These are phyloP conservation scores for Kalanchoe fedtschenkoi DNA, from an alignment of 164 flowering plant species.

Conservation along the genomic window DNA sequence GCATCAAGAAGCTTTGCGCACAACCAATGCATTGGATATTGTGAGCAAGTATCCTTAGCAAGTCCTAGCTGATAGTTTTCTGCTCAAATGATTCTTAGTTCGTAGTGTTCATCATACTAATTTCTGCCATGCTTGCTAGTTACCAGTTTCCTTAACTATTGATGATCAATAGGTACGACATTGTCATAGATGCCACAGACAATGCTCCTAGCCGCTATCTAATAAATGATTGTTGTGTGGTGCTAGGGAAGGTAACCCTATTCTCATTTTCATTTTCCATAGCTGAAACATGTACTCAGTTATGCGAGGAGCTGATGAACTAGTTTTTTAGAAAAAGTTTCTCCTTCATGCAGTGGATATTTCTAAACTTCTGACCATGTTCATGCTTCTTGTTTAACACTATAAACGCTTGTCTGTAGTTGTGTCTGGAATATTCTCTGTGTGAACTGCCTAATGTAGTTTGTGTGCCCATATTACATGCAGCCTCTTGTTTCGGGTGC, in stretches of 20 bases:
- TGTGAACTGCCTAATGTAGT: background rate
- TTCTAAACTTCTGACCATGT: too few relatives aligned
- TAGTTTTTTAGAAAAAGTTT: background rate
- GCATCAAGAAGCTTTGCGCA: constrained; percentile 62
- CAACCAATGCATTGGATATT: constrained; percentile 81
- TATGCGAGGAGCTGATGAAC: background rate
- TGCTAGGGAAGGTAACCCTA: constrained; percentile 80
- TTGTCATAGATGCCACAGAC: constrained; percentile 89
- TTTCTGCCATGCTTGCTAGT: background rate
- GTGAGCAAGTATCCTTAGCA: constrained; percentile 72
- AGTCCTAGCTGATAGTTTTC: background rate
- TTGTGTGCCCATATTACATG: constrained; percentile 11
- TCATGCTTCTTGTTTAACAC: background rate
- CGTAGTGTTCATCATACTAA: background rate
- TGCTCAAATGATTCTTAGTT: background rate
- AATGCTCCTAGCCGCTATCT: constrained; percentile 89
- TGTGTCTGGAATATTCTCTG: background rate
- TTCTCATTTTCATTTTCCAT: background rate
- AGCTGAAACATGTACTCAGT: background rate
- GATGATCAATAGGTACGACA: constrained; percentile 54
- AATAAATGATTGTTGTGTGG: constrained; percentile 90
- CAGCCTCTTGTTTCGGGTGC: constrained; percentile 99
- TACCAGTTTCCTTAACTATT: constrained; percentile 23
- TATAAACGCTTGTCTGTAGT: background rate
- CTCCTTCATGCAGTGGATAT: too few relatives aligned